Evolutionary conservation across 768 basidiomycete genomes (phyloP).

Genomic region (Lactifluus pinguis): DNA sequence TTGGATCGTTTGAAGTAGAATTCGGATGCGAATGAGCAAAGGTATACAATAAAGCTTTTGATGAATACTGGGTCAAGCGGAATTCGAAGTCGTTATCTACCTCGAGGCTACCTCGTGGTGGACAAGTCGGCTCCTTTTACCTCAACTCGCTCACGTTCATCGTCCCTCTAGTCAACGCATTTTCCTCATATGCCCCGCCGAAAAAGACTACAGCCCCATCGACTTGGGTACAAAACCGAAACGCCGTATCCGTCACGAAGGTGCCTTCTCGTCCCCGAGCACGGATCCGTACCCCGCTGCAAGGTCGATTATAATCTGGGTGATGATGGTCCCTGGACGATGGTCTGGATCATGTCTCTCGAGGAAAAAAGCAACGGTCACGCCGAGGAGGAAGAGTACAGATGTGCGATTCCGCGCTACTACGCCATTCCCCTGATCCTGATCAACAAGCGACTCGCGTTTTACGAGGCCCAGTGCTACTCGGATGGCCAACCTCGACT

Average conservation of each 20-base stretch:
- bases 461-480: slow-evolving; percentile 6
- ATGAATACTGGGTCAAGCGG: neutral
- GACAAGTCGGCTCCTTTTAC: neutral
- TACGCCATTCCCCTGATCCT: slow-evolving; percentile 15
- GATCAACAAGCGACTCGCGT: slow-evolving; percentile 11
- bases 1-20: neutral
- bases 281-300: slow-evolving; percentile 5
- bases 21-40: neutral
- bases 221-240: neutral
- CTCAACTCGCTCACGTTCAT: neutral
- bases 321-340: slow-evolving; percentile 8
- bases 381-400: neutral
- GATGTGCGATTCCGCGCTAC: slow-evolving; percentile 7
- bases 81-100: neutral
- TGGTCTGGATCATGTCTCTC: neutral
- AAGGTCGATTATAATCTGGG: neutral
- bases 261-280: neutral
- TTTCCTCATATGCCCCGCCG: neutral
- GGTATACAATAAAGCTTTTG: no score
- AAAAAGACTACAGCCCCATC: neutral
- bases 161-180: neutral
- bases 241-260: neutral
- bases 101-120: slow-evolving; percentile 8
- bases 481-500: slow-evolving; percentile 1
- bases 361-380: neutral